phyloP scores from a whole-genome alignment of 2,329 filamentous ascomycete genomes.

The Xylaria arbuscula region DNA sequence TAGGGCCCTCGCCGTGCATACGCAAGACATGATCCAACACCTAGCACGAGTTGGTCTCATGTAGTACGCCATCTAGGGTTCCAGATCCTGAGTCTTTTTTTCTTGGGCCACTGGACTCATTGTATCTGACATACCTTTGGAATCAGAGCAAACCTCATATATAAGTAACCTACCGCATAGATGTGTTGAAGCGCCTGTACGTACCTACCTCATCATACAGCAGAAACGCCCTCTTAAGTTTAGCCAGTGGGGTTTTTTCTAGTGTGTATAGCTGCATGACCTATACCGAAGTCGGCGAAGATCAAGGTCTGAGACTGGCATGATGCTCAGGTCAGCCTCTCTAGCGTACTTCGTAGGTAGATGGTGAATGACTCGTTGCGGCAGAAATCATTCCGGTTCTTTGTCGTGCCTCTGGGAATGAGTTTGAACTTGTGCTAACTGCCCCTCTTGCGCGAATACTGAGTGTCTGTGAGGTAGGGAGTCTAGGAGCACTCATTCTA shows the following conservation, averaged over 20 bases:
- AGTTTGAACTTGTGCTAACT: neutral
- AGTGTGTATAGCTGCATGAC: constrained; percentile 1
- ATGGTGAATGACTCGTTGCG: constrained; percentile 20
- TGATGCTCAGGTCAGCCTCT: constrained; percentile 26
- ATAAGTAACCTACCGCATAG: neutral
- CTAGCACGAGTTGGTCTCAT: neutral
- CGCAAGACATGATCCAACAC: constrained; percentile 11
- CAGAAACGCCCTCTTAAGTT: neutral
- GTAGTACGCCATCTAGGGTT: constrained; percentile 7
- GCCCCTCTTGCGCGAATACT: constrained; percentile 13
- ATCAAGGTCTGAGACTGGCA: constrained; percentile 21
- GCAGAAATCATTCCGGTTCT: constrained; percentile 31
- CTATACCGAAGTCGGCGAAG: constrained; percentile 33
- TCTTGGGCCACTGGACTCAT: neutral
- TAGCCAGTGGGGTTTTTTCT: constrained; percentile 14
- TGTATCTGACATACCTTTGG: too few relatives aligned
- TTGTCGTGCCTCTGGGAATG: constrained; percentile 28
- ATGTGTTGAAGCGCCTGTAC: too few relatives aligned
- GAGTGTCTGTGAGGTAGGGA: neutral
- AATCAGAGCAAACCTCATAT: neutral
- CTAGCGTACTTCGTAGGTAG: neutral
- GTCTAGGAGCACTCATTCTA: neutral
- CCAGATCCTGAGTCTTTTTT: constrained; percentile 15
- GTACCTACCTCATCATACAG: neutral
- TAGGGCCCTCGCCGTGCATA: constrained; percentile 4